Evolutionary conservation across 2,329 filamentous ascomycete genomes (phyloP).

Genomic region (Claviceps sp.): DNA sequence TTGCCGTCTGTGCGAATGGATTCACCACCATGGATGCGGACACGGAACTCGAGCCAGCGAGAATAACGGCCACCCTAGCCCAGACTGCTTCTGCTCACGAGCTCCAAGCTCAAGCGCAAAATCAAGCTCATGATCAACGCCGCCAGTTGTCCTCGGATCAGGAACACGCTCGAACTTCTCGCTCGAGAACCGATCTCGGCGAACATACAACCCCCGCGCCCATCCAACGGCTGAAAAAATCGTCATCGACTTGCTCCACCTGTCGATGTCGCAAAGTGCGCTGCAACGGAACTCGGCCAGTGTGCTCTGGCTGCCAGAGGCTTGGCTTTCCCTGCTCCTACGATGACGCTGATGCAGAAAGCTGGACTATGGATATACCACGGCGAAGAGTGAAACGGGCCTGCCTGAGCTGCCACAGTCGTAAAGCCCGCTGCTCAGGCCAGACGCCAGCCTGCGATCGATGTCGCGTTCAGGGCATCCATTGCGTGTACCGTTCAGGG

Average conservation of each 20-base stretch:
- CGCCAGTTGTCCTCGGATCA: not conserved
- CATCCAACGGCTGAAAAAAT: constrained; percentile 26
- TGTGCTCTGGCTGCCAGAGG: constrained; percentile 45
- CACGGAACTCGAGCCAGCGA: constrained; percentile 1
- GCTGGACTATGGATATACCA: constrained; percentile 32
- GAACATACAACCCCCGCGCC: constrained; percentile 8
- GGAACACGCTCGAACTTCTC: not conserved
- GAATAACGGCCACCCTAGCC: not conserved
- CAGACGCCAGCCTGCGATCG: constrained; percentile 40
- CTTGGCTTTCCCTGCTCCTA: constrained; percentile 45
- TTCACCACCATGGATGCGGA: constrained; percentile 4
- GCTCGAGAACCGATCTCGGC: not conserved
- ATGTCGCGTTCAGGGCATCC: constrained; percentile 36
- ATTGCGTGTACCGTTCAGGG: constrained; percentile 40
- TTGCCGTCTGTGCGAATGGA: constrained; percentile 1
- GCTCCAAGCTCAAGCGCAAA: not conserved
- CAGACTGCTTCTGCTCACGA: not conserved
- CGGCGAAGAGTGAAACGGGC: constrained; percentile 42
- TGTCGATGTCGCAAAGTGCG: constrained; percentile 44
- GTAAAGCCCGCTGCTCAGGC: constrained; percentile 46
- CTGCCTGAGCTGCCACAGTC: constrained; percentile 43
- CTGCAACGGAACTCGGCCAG: constrained; percentile 38
- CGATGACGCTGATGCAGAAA: constrained; percentile 30
- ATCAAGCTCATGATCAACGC: no score
- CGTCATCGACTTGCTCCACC: constrained; percentile 37